phyloP scores from a whole-genome alignment of 169 alveolate genomes.

The Cryptosporidium sp. region DNA sequence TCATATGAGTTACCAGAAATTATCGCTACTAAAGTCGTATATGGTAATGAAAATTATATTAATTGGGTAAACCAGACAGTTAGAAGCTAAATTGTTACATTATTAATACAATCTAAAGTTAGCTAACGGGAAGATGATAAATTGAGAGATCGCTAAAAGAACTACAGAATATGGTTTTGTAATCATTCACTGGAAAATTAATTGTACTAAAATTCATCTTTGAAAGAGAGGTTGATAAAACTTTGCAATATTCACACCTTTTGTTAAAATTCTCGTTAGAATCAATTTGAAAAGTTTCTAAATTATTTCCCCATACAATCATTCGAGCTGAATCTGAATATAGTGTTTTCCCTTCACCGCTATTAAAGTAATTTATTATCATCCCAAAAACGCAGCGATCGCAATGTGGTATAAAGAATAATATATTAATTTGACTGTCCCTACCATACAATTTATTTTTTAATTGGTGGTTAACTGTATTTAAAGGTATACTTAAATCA shows the following conservation, averaged over 20 bases:
- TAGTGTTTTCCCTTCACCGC: conserved; percentile 25
- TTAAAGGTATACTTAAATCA: conserved; percentile 36
- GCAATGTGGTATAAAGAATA: conserved; percentile 70
- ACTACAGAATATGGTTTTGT: conserved; percentile 18
- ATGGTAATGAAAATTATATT: conserved; percentile 39
- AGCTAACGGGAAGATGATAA: conserved; percentile 3
- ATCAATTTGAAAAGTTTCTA: conserved; percentile 26
- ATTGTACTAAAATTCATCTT: background rate
- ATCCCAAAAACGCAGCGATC: conserved; percentile 73
- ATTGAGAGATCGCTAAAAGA: conserved; percentile 57
- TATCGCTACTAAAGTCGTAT: conserved; percentile 18
- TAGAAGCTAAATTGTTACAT: background rate
- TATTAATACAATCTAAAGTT: background rate
- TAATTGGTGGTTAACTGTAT: conserved; percentile 2
- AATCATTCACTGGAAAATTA: background rate
- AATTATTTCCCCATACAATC: conserved; percentile 71
- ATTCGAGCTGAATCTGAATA: conserved; percentile 20
- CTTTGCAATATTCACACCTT: conserved; percentile 46
- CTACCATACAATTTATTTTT: conserved; percentile 29
- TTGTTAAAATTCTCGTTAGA: conserved; percentile 26
- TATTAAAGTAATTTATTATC: conserved; percentile 37
- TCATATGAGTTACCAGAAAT: conserved; percentile 69
- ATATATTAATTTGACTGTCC: background rate
- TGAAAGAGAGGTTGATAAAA: background rate
- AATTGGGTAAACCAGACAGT: conserved; percentile 44